phyloP scores from a whole-genome alignment of 2,329 filamentous ascomycete species.

The Cladosporium sp. region DNA sequence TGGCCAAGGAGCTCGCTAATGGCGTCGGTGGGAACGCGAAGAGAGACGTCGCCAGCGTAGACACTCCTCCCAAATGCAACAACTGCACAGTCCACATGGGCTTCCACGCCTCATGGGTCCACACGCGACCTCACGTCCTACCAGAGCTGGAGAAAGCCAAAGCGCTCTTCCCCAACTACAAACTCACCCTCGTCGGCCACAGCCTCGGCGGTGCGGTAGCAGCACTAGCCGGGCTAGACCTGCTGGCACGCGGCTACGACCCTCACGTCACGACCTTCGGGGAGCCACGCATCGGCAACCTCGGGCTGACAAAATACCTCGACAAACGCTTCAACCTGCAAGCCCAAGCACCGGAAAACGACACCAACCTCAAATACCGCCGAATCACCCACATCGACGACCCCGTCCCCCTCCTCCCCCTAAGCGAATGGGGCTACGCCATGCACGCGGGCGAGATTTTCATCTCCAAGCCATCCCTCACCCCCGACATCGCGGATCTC shows the following conservation, averaged over 20 bases:
- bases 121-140: constrained; percentile 66
- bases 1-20: constrained; percentile 15
- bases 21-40: constrained; percentile 12
- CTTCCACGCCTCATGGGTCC: constrained; percentile 80
- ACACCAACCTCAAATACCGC: constrained; percentile 50
- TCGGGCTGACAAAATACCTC: constrained; percentile 50
- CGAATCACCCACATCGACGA: constrained; percentile 83
- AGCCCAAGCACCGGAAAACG: constrained; percentile 21
- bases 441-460: constrained; percentile 85
- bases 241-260: constrained; percentile 70
- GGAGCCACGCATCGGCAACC: constrained; percentile 66
- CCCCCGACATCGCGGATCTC: constrained; percentile 67
- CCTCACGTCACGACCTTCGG: constrained; percentile 86
- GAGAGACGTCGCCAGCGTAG: constrained; percentile 29
- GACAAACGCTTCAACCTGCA: constrained; percentile 46
- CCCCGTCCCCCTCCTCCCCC: constrained; percentile 81
- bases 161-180: constrained; percentile 63
- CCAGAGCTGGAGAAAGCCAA: constrained; percentile 60
- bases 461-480: constrained; percentile 68
- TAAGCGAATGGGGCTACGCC: constrained; percentile 81
- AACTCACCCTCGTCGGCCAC: constrained; percentile 79
- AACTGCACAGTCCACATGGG: constrained; percentile 94
- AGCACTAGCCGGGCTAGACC: constrained; percentile 77
- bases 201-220: constrained; percentile 91
- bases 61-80: constrained; percentile 55